Evolutionary conservation across 345 rosid genomes (phyloP).

Genomic region (Citropsis articulata): DNA sequence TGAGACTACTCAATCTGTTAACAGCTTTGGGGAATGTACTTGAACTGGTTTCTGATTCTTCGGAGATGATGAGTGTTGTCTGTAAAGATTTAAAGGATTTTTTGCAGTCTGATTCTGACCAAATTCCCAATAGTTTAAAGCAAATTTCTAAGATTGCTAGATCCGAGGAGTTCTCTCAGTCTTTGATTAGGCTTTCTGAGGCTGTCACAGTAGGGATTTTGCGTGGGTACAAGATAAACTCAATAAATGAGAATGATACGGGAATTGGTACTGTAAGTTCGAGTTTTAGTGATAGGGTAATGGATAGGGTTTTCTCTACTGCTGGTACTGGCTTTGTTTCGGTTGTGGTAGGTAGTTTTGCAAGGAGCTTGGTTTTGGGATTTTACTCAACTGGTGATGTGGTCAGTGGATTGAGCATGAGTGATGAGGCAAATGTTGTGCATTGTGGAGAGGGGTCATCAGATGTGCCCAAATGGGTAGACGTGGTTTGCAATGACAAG

Average conservation of each 20-base stretch:
- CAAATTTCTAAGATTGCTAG: constrained; percentile 76
- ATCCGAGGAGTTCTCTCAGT: constrained; percentile 59
- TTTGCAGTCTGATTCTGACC: constrained; percentile 66
- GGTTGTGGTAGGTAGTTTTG: constrained; percentile 83
- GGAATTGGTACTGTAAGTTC: constrained; percentile 21
- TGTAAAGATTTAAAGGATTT: constrained; percentile 69
- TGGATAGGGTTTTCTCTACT: constrained; percentile 65
- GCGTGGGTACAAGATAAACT: constrained; percentile 47
- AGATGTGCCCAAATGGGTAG: constrained; percentile 57
- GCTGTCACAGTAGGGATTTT: constrained; percentile 64
- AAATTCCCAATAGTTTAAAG: constrained; percentile 79
- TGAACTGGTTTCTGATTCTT: constrained; percentile 74
- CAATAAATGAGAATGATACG: constrained; percentile 18
- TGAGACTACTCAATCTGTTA: constrained; percentile 52
- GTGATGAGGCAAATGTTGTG: constrained; percentile 9
- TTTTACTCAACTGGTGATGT: constrained; percentile 46
- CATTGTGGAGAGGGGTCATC: constrained; percentile 23
- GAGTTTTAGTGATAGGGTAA: constrained; percentile 49
- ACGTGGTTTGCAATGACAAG: constrained; percentile 46
- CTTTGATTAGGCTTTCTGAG: constrained; percentile 55
- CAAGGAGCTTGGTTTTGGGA: constrained; percentile 84
- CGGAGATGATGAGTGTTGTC: constrained; percentile 55
- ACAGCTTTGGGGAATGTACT: constrained; percentile 59
- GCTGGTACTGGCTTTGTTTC: constrained; percentile 86
- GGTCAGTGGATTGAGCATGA: constrained; percentile 9